Evolutionary conservation across 495 filamentous ascomycete genomes (phyloP).

Genomic region (Aspergillus sclerotiicarbonarius): DNA sequence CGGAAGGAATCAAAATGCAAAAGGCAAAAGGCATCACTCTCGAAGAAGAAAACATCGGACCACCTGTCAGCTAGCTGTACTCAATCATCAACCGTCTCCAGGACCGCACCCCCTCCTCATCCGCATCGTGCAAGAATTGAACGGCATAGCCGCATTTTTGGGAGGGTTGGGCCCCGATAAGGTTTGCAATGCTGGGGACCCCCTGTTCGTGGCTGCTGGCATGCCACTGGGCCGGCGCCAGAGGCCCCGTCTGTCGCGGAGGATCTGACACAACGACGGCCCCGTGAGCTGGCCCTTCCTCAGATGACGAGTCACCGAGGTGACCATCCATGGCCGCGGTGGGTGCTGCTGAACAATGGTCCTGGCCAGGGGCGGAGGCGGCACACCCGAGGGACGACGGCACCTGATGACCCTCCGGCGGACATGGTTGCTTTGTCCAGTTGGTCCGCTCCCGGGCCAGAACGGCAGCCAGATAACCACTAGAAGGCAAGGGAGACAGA

Average conservation of each 20-base stretch:
- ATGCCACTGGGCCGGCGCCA: slow-evolving; percentile 14
- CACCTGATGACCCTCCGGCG: slow-evolving; percentile 4
- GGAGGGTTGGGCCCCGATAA: slow-evolving; percentile 7
- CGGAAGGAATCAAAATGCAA: slow-evolving; percentile 2
- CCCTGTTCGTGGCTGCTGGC: slow-evolving; percentile 11
- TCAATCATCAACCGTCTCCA: slow-evolving; percentile 37
- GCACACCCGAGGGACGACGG: slow-evolving; percentile 1
- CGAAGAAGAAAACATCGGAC: slow-evolving; percentile 1
- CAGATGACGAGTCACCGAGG: slow-evolving; percentile 3
- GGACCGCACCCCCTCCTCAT: slow-evolving; percentile 30
- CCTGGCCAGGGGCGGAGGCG: slow-evolving; percentile 1
- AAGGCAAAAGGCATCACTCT: neutral
- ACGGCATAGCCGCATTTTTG: slow-evolving; percentile 28
- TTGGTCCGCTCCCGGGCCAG: slow-evolving; percentile 16
- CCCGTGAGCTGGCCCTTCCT: slow-evolving; percentile 9
- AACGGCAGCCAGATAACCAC: slow-evolving; percentile 24
- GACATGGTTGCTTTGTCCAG: slow-evolving; percentile 9
- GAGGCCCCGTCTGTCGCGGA: slow-evolving; percentile 7
- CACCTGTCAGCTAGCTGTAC: slow-evolving; percentile 33
- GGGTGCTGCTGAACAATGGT: slow-evolving; percentile 6
- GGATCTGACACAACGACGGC: slow-evolving; percentile 1
- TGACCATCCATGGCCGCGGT: slow-evolving; percentile 8
- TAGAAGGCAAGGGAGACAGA: slow-evolving; percentile 27
- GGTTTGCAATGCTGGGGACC: slow-evolving; percentile 11
- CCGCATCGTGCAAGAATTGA: slow-evolving; percentile 31